A percentile compares a stretch with the other conserved stretches of the same genome.
phyloP scores from a whole-genome alignment of 495 filamentous ascomycete species.

The Aspergillus carlsbadensis region DNA sequence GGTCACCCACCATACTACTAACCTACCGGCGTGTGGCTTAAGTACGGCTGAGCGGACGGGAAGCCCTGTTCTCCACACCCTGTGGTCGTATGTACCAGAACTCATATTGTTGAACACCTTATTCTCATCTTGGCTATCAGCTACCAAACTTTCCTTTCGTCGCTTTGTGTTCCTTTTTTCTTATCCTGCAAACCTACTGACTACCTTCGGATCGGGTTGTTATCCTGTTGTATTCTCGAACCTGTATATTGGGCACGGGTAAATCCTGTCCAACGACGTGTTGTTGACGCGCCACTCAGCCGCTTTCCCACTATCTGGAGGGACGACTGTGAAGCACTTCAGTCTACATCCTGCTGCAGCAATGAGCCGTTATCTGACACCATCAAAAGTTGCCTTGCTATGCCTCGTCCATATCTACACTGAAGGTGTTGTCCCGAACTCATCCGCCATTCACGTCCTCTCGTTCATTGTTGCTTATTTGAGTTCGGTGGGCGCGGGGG shows the following conservation, averaged over 20 bases:
- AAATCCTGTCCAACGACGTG: not conserved
- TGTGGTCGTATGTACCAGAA: slow-evolving; percentile 13
- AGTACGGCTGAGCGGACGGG: slow-evolving; percentile 18
- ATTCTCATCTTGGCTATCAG: not conserved
- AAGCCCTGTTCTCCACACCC: slow-evolving; percentile 18
- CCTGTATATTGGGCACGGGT: not conserved
- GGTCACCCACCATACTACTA: slow-evolving; percentile 13
- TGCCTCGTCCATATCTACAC: slow-evolving; percentile 78
- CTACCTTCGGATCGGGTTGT: not conserved
- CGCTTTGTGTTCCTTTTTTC: not conserved
- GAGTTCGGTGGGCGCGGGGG: slow-evolving; percentile 48
- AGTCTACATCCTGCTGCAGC: slow-evolving; percentile 12
- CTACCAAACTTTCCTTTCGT: not conserved
- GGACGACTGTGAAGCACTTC: not conserved
- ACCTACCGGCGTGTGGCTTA: slow-evolving; percentile 15
- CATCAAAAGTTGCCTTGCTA: slow-evolving; percentile 80
- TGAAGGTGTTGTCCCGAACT: slow-evolving; percentile 68
- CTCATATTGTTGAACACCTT: no score
- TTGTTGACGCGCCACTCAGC: not conserved
- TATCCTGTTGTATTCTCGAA: not conserved
- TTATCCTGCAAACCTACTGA: not conserved
- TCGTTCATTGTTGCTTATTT: slow-evolving; percentile 80
- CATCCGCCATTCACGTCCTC: slow-evolving; percentile 76
- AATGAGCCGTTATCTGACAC: slow-evolving; percentile 82
- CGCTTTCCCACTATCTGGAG: not conserved